These are phyloP conservation scores for Cokeromyces recurvatus DNA, from an alignment of 371 early-diverging fungal genomes.

Conservation along the genomic window DNA sequence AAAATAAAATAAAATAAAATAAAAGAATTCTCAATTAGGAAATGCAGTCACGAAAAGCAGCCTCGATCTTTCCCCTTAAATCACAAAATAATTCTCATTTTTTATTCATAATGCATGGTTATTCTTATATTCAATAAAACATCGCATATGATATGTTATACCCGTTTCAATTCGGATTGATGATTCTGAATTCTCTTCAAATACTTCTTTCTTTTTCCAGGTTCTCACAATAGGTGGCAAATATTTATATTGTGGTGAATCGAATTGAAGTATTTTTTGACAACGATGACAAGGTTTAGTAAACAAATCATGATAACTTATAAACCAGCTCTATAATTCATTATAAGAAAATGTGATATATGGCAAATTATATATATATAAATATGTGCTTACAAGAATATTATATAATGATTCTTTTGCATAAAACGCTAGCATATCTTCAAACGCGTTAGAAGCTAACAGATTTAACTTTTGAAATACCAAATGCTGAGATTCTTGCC, in stretches of 20 bases:
- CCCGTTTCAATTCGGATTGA: conserved; percentile 9
- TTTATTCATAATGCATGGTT: too few species aligned
- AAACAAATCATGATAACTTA: conserved; percentile 35
- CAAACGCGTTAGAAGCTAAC: conserved; percentile 28
- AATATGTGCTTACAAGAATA: conserved; percentile 33
- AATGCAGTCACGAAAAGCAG: too few species aligned
- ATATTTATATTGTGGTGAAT: conserved; percentile 40
- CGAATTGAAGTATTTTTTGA: conserved; percentile 37
- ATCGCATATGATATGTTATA: conserved; percentile 34
- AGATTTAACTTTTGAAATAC: conserved; percentile 39
- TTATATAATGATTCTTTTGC: conserved; percentile 28
- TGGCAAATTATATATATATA: too few species aligned
- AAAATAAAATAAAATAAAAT: too few species aligned
- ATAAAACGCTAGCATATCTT: conserved; percentile 30
- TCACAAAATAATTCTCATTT: too few species aligned
- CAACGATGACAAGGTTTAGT: conserved; percentile 38
- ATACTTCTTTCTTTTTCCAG: conserved; percentile 25
- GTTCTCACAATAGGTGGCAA: conserved; percentile 44
- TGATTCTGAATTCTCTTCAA: conserved; percentile 6
- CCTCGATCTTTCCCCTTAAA: too few species aligned
- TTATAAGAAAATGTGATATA: too few species aligned
- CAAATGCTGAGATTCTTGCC: conserved; percentile 30
- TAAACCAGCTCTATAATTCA: conserved; percentile 30
- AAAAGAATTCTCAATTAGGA: too few species aligned
- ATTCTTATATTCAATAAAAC: conserved; percentile 22